Percentiles rank a stretch among this genome's conserved stretches.
phyloP scores from a whole-genome alignment of 2,329 filamentous ascomycete species.

The Aspergillus sergii region DNA sequence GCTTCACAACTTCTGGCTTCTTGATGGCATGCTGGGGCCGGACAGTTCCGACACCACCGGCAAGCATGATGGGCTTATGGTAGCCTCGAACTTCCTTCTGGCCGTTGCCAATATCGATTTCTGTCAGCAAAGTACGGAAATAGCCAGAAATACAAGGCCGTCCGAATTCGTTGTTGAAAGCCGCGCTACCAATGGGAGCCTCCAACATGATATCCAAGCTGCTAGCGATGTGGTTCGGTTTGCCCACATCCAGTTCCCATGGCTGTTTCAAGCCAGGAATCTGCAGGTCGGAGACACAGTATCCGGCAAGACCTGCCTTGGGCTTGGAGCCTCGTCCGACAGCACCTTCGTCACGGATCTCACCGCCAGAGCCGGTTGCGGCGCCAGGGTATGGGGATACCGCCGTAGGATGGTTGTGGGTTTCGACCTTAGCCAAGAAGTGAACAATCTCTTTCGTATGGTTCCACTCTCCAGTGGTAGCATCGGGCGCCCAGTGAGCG shows the following conservation, averaged over 20 bases:
- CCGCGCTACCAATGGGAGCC: slow-evolving; percentile 89
- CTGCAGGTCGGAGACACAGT: slow-evolving; percentile 90
- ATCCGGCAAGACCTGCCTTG: slow-evolving; percentile 88
- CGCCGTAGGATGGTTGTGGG: slow-evolving; percentile 95
- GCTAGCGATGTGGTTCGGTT: slow-evolving; percentile 88
- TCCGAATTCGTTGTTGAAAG: slow-evolving; percentile 98
- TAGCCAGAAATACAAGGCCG: slow-evolving; percentile 85
- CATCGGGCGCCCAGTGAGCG: slow-evolving; percentile 84
- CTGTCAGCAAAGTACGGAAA: slow-evolving; percentile 84
- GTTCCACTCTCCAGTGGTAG: slow-evolving; percentile 83
- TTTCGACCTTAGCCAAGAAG: slow-evolving; percentile 92
- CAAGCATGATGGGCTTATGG: slow-evolving; percentile 98
- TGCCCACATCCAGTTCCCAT: slow-evolving; percentile 91
- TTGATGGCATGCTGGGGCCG: slow-evolving; percentile 90
- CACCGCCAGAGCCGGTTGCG: slow-evolving; percentile 91
- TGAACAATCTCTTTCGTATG: slow-evolving; percentile 84
- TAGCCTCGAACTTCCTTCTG: slow-evolving; percentile 80
- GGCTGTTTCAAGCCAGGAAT: slow-evolving; percentile 81
- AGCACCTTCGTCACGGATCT: slow-evolving; percentile 93
- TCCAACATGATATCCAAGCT: slow-evolving; percentile 97
- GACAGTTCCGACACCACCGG: slow-evolving; percentile 90
- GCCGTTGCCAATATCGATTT: slow-evolving; percentile 62
- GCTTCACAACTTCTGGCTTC: slow-evolving; percentile 72
- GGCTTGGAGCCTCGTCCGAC: slow-evolving; percentile 90
- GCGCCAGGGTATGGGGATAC: slow-evolving; percentile 93